Conservation (phyloP, 225 moss, liverwort and hornwort species). For the Polytrichum commune region DNA sequence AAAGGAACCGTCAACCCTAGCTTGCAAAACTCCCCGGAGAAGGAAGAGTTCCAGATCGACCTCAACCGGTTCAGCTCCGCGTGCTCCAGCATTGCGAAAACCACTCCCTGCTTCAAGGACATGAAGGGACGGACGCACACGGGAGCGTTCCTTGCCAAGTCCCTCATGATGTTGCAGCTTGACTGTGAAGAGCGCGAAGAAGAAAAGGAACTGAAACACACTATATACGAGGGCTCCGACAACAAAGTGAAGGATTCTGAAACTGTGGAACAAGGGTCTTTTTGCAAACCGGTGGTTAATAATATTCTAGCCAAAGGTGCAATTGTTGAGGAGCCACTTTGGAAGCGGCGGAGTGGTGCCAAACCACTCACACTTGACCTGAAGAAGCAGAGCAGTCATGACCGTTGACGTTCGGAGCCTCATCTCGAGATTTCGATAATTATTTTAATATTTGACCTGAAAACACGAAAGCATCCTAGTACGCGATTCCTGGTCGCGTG, state of each 20-base stretch:
- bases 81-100: constrained; percentile 13
- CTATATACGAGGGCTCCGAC: neutral
- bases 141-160: constrained; percentile 43
- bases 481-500: too few species aligned
- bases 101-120: constrained; percentile 25
- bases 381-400: constrained; percentile 15
- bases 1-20: constrained; percentile 32
- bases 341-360: constrained; percentile 39
- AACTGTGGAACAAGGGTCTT: neutral
- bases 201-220: neutral
- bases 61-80: constrained; percentile 41
- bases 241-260: neutral
- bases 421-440: too few species aligned
- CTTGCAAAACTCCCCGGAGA: constrained; percentile 24
- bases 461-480: too few species aligned
- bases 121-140: constrained; percentile 15
- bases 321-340: constrained; percentile 32
- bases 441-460: too few species aligned
- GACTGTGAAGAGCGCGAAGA: constrained; percentile 26
- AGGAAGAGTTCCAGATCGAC: constrained; percentile 30
- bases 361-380: constrained; percentile 38
- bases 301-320: neutral
- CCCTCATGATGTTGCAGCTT: constrained; percentile 46
- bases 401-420: too few species aligned
- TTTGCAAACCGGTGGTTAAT: neutral